Conservation (phyloP, 192 early-diverging fungal species). For the Coemansia sp. region DNA sequence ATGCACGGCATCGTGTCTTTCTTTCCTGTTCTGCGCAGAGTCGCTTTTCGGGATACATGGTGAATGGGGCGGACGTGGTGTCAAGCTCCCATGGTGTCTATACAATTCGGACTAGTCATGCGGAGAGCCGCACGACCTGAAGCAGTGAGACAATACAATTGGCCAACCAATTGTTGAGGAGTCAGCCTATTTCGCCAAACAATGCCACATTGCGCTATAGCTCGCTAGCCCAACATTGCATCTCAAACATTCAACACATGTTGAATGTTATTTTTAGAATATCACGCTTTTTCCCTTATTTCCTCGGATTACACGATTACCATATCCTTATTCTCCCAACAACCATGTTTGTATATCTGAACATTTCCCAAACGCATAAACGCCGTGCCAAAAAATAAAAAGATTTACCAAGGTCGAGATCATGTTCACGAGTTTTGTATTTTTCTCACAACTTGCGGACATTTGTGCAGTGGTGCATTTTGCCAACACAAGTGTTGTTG, state of each 20-base stretch:
- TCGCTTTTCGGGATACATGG: background rate
- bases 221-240: too few relatives aligned
- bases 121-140: background rate
- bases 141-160: background rate
- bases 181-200: background rate
- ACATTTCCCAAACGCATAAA: background rate
- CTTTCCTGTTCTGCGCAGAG: background rate
- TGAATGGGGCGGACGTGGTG: background rate
- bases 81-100: background rate
- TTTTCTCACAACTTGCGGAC: background rate
- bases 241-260: background rate
- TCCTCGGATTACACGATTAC: background rate
- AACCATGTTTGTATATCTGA: background rate
- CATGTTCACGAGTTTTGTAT: background rate
- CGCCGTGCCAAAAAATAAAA: background rate
- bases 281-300: background rate
- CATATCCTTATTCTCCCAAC: too few relatives aligned
- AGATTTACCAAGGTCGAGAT: background rate
- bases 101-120: background rate
- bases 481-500: slow-evolving; percentile 9
- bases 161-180: background rate
- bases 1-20: background rate
- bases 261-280: background rate
- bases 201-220: background rate
- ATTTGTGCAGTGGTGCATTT: slow-evolving; percentile 4